Evolutionary conservation across 345 rosid genomes (phyloP), one percentile per base, ranked within the genome.

Genomic region (Melaleuca quinquenervia): DNA sequence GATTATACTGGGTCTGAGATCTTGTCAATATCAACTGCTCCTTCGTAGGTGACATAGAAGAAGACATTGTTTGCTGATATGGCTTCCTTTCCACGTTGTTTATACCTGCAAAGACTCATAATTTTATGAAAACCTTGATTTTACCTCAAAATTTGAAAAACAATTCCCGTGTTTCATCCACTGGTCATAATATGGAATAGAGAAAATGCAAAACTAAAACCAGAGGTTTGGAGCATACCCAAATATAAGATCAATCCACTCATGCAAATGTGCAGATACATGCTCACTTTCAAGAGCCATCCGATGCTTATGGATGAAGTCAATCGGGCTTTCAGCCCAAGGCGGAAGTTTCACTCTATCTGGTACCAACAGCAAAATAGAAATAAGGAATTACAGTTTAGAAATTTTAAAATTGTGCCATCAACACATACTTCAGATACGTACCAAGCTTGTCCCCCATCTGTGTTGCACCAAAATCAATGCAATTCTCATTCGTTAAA

Each of bases 11-110:
- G 96, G 87, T 97, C 96, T 16, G 92, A 88, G 84, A 97, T 96
- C 90, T 96, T 96, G 85, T 97, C 98, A 87, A 97, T 92, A 88
- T 95, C 98, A 62, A 97, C 96, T 16, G 97, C 92, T 75, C 99
- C 99, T 92, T 96, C 99, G 86, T 97, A 97, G 52, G 99, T 97
- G 86, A 95, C 93, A 90, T 97, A 96, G 91, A 95, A 97, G 95
- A 97, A 97, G 86, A 97, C 98, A 87, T 96, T 97, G 90, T 95
- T 96, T 87, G 99, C 96, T 84, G 74, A 74, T 92, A 96, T 95
- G 90, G 99, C 99, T 91, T 97, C 99, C 92, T 93, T 96, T 78
- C 99, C 99, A 50, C 99, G 96, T 92, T 97, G 99, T 92, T 96
- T 97, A 86, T 90, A 95, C 91, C 99, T 97, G 90, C 82, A 90